Evolutionary conservation across 345 rosid species (phyloP).

Genomic region (Citrus glauca): DNA sequence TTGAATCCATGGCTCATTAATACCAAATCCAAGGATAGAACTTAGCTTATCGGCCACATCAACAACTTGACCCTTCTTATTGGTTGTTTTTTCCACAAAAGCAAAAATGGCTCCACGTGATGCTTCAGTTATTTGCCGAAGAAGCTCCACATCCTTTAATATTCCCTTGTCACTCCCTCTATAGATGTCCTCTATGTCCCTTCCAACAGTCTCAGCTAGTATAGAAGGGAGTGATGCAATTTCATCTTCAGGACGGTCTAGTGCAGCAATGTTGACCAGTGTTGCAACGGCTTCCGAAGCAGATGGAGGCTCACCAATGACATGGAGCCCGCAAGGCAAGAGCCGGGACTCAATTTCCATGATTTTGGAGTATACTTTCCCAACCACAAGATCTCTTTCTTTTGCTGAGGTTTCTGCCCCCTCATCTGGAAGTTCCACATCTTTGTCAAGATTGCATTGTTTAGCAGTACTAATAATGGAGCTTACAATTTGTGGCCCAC

Average conservation of each 20-base stretch:
- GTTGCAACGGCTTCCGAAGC: slow-evolving; percentile 98
- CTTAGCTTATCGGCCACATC: slow-evolving; percentile 69
- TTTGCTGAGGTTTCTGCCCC: slow-evolving; percentile 61
- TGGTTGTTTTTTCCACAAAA: slow-evolving; percentile 76
- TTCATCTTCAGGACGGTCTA: slow-evolving; percentile 83
- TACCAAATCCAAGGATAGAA: slow-evolving; percentile 87
- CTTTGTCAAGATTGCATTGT: slow-evolving; percentile 98
- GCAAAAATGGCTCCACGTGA: slow-evolving; percentile 84
- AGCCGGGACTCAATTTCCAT: slow-evolving; percentile 99
- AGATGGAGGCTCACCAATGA: slow-evolving; percentile 97
- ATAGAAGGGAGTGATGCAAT: slow-evolving; percentile 75
- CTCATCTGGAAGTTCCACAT: slow-evolving; percentile 86
- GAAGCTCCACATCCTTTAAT: slow-evolving; percentile 93
- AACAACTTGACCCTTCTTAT: slow-evolving; percentile 87
- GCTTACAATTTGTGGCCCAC: slow-evolving; percentile 89
- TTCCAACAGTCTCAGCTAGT: slow-evolving; percentile 75
- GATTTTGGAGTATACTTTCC: slow-evolving; percentile 94
- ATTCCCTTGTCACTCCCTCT: slow-evolving; percentile 86
- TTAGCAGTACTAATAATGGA: slow-evolving; percentile 91
- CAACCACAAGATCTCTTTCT: slow-evolving; percentile 87
- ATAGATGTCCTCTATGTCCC: slow-evolving; percentile 80
- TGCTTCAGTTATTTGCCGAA: slow-evolving; percentile 87
- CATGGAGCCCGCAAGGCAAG: slow-evolving; percentile 92
- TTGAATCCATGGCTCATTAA: slow-evolving; percentile 96
- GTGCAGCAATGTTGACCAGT: slow-evolving; percentile 87